Base-by-base conservation (phyloP, 2,329 filamentous ascomycete species). In the Botryotinia globosa region DNA sequence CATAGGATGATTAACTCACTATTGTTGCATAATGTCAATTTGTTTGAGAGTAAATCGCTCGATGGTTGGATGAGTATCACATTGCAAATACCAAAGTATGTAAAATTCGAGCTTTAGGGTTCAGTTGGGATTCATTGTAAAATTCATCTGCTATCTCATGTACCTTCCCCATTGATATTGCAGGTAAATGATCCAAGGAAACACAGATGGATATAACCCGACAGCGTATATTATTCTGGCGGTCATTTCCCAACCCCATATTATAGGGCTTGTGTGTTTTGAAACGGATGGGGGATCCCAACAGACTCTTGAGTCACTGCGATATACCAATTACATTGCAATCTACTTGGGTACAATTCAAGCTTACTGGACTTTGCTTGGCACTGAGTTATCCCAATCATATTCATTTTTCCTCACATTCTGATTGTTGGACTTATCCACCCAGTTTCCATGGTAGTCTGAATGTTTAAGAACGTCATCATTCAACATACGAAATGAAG, bases 21-120 rank as follows among this genome's bases (percentile, higher is more conserved):
- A n/a, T 54, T 14, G 1, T n/a, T 6, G 4, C 1, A 5, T 14
- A 5, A 12, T 4, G 4, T 6, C 0, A 6, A 54, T 16, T n/a
- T 6, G 25, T n/a, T n/a, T 3, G 2, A 6, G 12, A 54, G 48
- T n/a, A 25, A n/a, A n/a, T n/a, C 25, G 0, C 25, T n/a, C 5
- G 4, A 16, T 54, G 7, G 14, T 16, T 14, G 25, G 4, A n/a
- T 54, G 25, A 54, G 3, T 3, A 16, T 54, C 25, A 16, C 25
- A 14, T 6, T 12, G 16, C 2, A 7, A 0, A 25, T 25, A 48
- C 20, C 44, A 4, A 22, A 22, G 45, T 48, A 25, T 48, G 8
- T 48, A 4, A 10, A 48, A 1, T n/a, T n/a, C 48, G 25, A 16
- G 7, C 48, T n/a, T 54, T n/a, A n/a, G 12, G 16, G 48, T 54